Conservation (phyloP, 345 rosid species). For the Anacardium occidentale region DNA sequence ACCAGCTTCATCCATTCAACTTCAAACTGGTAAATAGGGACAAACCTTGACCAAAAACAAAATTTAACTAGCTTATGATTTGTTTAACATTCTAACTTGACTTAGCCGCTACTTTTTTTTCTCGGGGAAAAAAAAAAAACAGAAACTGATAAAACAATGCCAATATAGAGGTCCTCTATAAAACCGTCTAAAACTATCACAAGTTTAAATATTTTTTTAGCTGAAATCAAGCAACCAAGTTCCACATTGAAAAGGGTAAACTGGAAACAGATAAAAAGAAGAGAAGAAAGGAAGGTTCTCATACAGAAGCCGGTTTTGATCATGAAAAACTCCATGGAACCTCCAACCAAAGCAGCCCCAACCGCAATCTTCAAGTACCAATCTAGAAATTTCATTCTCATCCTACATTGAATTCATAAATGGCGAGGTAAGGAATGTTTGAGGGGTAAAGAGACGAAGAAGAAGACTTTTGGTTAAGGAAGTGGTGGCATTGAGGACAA, state of each 20-base stretch:
- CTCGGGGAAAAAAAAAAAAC: too few species aligned
- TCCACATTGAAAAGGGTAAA: background rate
- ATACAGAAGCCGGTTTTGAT: constrained; percentile 91
- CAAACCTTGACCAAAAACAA: background rate
- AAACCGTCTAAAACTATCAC: background rate
- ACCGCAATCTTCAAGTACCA: constrained; percentile 83
- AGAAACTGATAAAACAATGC: background rate
- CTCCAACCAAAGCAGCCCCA: constrained; percentile 72
- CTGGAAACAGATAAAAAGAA: background rate
- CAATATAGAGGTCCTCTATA: background rate
- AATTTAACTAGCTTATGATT: background rate
- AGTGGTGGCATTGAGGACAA: too few species aligned
- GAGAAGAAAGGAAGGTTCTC: constrained; percentile 41
- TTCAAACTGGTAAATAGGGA: background rate
- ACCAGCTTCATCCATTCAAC: background rate
- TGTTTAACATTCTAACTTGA: background rate
- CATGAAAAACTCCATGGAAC: constrained; percentile 93
- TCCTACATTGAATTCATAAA: background rate
- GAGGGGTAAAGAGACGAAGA: too few species aligned
- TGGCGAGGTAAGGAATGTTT: too few species aligned
- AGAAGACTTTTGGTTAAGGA: too few species aligned
- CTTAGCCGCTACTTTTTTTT: too few species aligned
- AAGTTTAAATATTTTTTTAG: background rate
- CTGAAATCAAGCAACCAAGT: background rate
- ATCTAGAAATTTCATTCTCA: constrained; percentile 57